Base-by-base conservation (phyloP, 2,329 filamentous ascomycete genomes). In the Arthrobotrys entomopaga region DNA sequence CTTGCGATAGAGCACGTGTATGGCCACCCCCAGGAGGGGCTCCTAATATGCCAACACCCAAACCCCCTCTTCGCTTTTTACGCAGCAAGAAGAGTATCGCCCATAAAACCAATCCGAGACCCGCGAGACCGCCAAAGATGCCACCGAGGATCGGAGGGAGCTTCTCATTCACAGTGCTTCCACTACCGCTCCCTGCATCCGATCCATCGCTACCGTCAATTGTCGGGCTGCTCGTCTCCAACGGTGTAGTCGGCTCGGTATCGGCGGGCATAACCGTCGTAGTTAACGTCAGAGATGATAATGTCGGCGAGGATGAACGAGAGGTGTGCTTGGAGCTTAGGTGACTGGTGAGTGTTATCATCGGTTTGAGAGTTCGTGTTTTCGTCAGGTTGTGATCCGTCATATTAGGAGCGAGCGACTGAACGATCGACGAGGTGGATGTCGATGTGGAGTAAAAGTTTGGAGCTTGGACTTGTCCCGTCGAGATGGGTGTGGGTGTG, bases 71-170 rank as follows among this genome's bases (percentile, higher is more conserved):
- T 48, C 70, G 56, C 34, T 54, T 61, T 38, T 53, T 67, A n/a
- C 65, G 58, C 19, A 70, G 16, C 5, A 75, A 49, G 11, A 75
- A 75, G 16, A 75, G 65, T 8, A 75, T 38, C 13, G 65, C 71
- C 71, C 71, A 75, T 22, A 75, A 42, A 1, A 75, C 71, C 40
- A 75, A 40, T 7, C 71, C 65, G 26, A 75, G 22, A 13, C 65
- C 71, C 11, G 71, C 71, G 34, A 75, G 26, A 24, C 65, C 71
- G 16, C 71, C 71, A 49, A 75, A 75, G 20, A 75, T 48, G 5
- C 71, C 71, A 11, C 71, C 71, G 7, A 75, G 59, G 10, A 75
- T 75, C 20, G 71, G 71, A n/a, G 71, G 71, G n/a, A 75, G 64
- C 15, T 52, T 75, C 34, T 74, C 70, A 22, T 24, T 74, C 26